Evolutionary conservation across 768 basidiomycete genomes (phyloP), one percentile per base, ranked within the genome.

Genomic region (Cystobasidium onofrii): DNA sequence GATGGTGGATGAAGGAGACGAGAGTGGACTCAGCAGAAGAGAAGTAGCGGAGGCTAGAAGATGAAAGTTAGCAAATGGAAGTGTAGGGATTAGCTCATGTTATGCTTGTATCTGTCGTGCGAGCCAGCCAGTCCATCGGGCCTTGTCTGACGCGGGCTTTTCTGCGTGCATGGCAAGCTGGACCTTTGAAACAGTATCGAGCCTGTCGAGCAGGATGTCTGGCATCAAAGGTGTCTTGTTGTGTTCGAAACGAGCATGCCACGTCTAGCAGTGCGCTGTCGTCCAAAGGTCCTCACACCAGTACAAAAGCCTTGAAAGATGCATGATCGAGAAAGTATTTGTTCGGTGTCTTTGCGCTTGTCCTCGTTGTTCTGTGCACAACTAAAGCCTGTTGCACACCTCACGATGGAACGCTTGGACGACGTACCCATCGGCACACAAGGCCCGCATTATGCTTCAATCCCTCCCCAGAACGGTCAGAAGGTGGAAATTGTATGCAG

Each of bases 401-500:
- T 39, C 15, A 44, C n/a, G 18, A 71, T 71, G 69, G 69, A 71
- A 55, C 69, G 69, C 13, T 18, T 71, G 29, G 69, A 71, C 55
- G 69, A 71, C 34, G 34, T 39, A 15, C 34, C 63, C 25, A 36
- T 39, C 13, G 63, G 36, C 36, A 64, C 63, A 27, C 69, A 71
- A 44, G 50, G 34, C 33, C 50, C 55, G 15, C 29, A 50, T 34
- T 60, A 60, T 20, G 57, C 57, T 60, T 60, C 57, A 25, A 46
- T 64, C 17, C 69, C 69, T 12, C 69, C 69, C 17, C 52, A 6
- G 20, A 33, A 31, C 25, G 69, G 69, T 34, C 60, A 71, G 36
- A 71, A 71, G 69, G 69, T 71, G 27, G 69, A 71, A 44, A 71
- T 71, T 71, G 69, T 71, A 52, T 25, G 69, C 33, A 52, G 12